Conservation (phyloP, 192 early-diverging fungal species). For the Linnemannia schmuckeri region DNA sequence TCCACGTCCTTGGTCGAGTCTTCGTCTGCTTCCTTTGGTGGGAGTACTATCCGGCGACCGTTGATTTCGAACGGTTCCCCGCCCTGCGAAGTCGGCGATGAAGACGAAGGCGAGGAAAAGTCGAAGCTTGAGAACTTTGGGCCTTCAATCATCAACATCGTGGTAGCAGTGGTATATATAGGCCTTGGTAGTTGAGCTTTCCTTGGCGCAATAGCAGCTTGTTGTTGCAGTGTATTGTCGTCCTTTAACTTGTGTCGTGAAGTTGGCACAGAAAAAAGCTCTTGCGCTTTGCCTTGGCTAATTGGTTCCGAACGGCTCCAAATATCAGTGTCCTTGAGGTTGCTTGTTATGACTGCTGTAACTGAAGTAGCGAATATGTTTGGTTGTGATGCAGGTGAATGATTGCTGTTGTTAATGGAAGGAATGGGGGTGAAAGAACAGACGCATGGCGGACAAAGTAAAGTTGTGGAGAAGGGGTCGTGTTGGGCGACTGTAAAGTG, state of each 20-base stretch:
- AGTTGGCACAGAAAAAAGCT: neutral
- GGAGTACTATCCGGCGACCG: conserved; percentile 33
- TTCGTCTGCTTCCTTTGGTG: conserved; percentile 11
- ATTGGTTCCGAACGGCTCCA: neutral
- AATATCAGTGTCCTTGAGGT: neutral
- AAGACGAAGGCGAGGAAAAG: conserved; percentile 9
- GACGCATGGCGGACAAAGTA: neutral
- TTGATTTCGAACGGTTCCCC: conserved; percentile 27
- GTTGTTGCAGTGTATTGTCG: neutral
- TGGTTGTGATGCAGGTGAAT: neutral
- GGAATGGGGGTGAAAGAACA: neutral
- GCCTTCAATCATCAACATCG: conserved; percentile 51
- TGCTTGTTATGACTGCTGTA: neutral
- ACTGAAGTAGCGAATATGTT: neutral
- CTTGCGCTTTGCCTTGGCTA: neutral
- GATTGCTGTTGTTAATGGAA: neutral
- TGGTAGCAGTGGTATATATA: no score
- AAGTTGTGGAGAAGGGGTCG: neutral
- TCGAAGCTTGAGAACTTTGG: conserved; percentile 51
- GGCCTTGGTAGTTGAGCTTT: neutral
- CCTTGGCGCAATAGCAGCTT: neutral
- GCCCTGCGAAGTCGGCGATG: neutral
- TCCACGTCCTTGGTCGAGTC: neutral
- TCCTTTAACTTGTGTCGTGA: neutral
- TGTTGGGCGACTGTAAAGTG: neutral